Base-by-base conservation (phyloP, 2,329 filamentous ascomycete species). In the Fusarium nygamai region DNA sequence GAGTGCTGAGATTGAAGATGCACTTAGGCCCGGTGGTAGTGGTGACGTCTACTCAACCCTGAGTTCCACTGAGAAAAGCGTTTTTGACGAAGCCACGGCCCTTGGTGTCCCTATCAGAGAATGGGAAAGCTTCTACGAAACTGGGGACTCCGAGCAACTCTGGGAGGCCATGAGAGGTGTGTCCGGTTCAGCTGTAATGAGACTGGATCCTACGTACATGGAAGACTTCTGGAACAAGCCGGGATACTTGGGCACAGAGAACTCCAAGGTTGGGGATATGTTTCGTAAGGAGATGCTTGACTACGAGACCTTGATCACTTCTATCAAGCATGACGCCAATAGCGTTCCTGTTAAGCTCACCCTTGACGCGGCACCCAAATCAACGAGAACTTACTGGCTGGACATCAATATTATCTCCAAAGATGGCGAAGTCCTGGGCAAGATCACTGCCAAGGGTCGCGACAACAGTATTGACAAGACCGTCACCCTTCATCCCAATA, bases 261-360 rank as follows among this genome's bases (percentile, higher is more conserved):
- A 51, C 0, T 34, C 48, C 0, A 10, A 4, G 0, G 31, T 51
- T 2, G 48, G 48, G 0, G 6, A 24, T 0, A 51, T 51, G 0
- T 10, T 51, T 1, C 31, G 48, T 0, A 6, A 14, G 17, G 48
- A 34, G 6, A 20, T 34, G 31, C 22, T 51, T 6, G 31, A 34
- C 2, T 51, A 51, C 12, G 3, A 34, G 3, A 20, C 48, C 0
- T 10, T 5, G 1, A 34, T 51, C 8, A 34, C 3, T 2, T 51
- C 16, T 10, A 24, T 34, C 2, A 4, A 1, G 11, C 0, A 3
- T 2, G 48, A 20, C 4, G 4, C 6, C 17, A 24, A 14, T 9
- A 3, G 20, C 0, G 0, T 11, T 2, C 31, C 22, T 8, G 4
- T 11, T 4, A 17, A 24, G 17, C 22, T 51, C 12, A 24, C 5